Conservation (phyloP, 1,284 basidiomycete species). For the Cryptococcus wingfieldii region DNA sequence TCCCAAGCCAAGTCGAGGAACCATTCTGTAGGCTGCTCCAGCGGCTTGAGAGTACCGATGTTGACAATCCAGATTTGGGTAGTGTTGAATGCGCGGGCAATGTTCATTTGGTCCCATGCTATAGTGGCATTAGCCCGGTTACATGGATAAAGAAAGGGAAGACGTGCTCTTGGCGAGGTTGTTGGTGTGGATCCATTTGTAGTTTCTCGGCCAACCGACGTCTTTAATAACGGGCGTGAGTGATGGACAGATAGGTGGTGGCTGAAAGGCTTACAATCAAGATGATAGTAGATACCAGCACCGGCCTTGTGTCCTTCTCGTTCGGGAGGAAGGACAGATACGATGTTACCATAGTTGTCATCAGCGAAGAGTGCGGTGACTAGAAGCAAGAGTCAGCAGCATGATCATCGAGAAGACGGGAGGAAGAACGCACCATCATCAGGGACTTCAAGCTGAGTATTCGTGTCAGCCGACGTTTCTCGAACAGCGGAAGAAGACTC, state of each 20-base stretch:
- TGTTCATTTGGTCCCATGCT: constrained; percentile 37
- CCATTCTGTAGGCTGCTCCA: constrained; percentile 26
- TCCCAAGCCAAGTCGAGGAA: constrained; percentile 29
- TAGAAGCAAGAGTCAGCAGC: constrained; percentile 2
- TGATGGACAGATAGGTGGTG: too few species aligned
- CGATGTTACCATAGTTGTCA: constrained; percentile 46
- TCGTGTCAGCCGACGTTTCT: constrained; percentile 34
- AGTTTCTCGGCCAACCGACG: constrained; percentile 42
- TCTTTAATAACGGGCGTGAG: constrained; percentile 3
- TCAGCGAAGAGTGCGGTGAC: constrained; percentile 36
- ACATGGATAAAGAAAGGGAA: neutral
- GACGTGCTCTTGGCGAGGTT: constrained; percentile 25
- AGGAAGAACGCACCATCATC: constrained; percentile 32
- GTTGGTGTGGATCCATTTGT: constrained; percentile 44
- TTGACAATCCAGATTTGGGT: constrained; percentile 32
- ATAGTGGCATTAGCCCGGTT: neutral
- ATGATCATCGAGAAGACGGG: neutral
- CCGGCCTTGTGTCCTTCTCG: constrained; percentile 59
- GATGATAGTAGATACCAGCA: constrained; percentile 65
- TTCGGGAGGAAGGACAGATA: constrained; percentile 51
- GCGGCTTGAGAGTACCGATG: constrained; percentile 26
- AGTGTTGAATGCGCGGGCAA: constrained; percentile 30
- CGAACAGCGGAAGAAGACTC: constrained; percentile 26
- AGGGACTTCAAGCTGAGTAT: constrained; percentile 28
- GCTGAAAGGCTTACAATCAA: constrained; percentile 33